Percentiles rank a stretch among this genome's conserved stretches.
Evolutionary conservation across 208 protist species (phyloP).

Genomic region (Trypanosoma conorhini): DNA sequence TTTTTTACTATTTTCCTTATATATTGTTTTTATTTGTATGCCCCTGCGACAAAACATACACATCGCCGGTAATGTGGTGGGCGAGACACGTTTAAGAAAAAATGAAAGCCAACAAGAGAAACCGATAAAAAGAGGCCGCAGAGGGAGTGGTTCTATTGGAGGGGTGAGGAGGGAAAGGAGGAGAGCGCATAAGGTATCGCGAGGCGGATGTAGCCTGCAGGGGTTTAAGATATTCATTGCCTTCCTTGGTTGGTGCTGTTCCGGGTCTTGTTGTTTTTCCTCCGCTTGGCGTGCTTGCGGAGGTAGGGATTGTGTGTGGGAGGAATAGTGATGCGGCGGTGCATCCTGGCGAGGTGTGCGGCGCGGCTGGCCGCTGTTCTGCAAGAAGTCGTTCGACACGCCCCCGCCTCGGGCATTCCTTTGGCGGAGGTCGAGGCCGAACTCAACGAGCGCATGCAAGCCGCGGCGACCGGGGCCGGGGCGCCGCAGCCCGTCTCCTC

Average conservation of each 20-base stretch:
- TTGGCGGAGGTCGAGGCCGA: constrained; percentile 23
- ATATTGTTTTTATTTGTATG: background rate
- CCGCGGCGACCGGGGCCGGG: background rate
- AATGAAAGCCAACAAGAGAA: constrained; percentile 2
- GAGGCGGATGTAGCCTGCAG: background rate
- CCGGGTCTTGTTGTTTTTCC: background rate
- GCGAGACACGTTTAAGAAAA: constrained; percentile 4
- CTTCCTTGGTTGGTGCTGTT: background rate
- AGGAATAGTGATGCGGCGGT: constrained; percentile 17
- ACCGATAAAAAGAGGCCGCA: background rate
- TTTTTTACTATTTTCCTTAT: background rate
- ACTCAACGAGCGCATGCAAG: constrained; percentile 20
- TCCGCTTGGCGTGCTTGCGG: background rate
- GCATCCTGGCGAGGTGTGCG: background rate
- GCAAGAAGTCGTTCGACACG: constrained; percentile 18
- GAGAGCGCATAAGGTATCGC: background rate
- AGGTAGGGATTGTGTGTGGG: background rate
- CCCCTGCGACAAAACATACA: background rate
- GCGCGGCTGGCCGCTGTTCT: constrained; percentile 11
- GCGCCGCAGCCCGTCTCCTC: constrained; percentile 3
- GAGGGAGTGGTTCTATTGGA: background rate
- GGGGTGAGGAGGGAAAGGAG: background rate
- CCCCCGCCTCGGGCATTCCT: constrained; percentile 26
- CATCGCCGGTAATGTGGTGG: background rate
- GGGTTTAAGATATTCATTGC: background rate